Conservation (phyloP, 768 basidiomycete genomes). For the Galerina marginata region DNA sequence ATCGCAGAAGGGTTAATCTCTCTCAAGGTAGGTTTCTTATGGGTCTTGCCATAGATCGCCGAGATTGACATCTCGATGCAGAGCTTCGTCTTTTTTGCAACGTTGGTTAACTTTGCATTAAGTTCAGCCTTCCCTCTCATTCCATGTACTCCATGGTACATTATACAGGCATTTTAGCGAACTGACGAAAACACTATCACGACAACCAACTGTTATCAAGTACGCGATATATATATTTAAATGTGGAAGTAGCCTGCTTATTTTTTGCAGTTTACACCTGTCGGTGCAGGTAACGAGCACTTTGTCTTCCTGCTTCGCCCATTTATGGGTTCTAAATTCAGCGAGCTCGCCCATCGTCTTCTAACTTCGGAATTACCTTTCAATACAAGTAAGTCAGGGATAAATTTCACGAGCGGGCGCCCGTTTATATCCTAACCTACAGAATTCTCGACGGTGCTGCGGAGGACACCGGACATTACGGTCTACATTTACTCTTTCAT, state of each 20-base stretch:
- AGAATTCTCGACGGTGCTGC: constrained; percentile 76
- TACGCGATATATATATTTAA: constrained; percentile 36
- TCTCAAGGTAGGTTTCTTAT: constrained; percentile 57
- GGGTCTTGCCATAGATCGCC: not conserved
- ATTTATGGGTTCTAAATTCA: constrained; percentile 27
- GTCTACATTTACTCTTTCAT: constrained; percentile 38
- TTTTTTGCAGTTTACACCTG: constrained; percentile 71
- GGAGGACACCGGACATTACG: constrained; percentile 73
- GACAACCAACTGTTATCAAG: constrained; percentile 83
- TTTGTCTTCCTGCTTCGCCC: not conserved
- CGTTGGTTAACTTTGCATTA: constrained; percentile 48
- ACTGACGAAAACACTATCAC: constrained; percentile 74
- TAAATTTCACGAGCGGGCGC: not conserved
- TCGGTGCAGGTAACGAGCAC: constrained; percentile 47
- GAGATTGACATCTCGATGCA: constrained; percentile 31
- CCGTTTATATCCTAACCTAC: not conserved
- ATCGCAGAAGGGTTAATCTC: constrained; percentile 80
- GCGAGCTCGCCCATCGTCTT: constrained; percentile 57
- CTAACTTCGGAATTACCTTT: constrained; percentile 73
- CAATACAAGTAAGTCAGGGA: constrained; percentile 67
- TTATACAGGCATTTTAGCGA: constrained; percentile 76
- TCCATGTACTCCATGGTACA: not conserved
- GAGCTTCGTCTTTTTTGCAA: constrained; percentile 92
- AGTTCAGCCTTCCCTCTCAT: not conserved
- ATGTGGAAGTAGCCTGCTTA: not conserved